These are phyloP conservation scores for Ganoderma meredithae DNA, from an alignment of 1,284 basidiomycete species.

Conservation along the genomic window DNA sequence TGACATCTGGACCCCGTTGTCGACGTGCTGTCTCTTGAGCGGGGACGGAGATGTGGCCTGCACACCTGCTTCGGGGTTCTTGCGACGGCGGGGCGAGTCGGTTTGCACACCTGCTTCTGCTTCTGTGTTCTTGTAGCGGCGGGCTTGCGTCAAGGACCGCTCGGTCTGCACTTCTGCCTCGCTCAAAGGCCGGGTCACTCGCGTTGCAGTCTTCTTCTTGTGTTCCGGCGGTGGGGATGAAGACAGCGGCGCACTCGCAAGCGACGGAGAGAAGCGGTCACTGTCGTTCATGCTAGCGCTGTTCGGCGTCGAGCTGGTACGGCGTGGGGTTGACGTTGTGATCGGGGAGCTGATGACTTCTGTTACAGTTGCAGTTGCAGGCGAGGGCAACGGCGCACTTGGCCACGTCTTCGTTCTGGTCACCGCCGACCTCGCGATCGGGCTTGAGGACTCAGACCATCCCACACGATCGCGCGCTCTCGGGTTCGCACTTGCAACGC, in stretches of 20 bases:
- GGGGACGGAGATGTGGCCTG: conserved; percentile 10
- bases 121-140: conserved; percentile 2
- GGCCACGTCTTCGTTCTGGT: conserved; percentile 3
- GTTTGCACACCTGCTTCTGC: conserved; percentile 23
- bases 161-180: too few relatives aligned
- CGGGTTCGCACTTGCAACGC: background rate
- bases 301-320: background rate
- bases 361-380: conserved; percentile 8
- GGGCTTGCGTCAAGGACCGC: too few relatives aligned
- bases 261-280: background rate
- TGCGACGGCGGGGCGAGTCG: conserved; percentile 14
- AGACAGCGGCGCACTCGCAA: background rate
- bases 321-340: background rate
- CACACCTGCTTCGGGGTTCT: conserved; percentile 6
- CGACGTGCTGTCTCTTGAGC: background rate
- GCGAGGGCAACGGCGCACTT: background rate
- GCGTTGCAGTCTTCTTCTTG: background rate
- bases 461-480: background rate
- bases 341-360: conserved; percentile 3
- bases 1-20: conserved; percentile 6
- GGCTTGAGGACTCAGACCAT: background rate
- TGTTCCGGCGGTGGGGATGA: background rate
- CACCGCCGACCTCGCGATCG: background rate
- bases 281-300: background rate
- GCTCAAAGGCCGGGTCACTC: too few relatives aligned